Conservation (phyloP, 2,329 filamentous ascomycete genomes). For the Apiospora koreana region DNA sequence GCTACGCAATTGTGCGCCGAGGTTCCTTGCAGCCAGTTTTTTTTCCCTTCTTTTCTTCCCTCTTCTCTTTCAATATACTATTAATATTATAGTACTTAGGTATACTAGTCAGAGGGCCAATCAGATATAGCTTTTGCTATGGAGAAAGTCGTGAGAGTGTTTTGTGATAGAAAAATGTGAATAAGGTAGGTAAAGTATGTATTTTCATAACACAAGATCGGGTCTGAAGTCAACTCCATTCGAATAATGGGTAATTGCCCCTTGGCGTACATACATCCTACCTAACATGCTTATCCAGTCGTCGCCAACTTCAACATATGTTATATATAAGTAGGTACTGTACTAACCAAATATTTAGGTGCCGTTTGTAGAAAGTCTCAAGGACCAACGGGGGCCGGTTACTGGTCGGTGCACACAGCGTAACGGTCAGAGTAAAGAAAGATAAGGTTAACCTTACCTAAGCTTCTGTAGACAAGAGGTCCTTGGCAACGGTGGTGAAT, state of each 20-base stretch:
- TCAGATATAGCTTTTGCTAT: not conserved
- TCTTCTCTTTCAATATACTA: too few species aligned
- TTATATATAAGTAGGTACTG: too few species aligned
- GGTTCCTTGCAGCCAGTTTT: not conserved
- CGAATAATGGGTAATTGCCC: too few species aligned
- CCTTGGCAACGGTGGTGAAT: not conserved
- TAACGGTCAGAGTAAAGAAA: not conserved
- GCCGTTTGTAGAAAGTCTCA: not conserved
- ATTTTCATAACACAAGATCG: too few species aligned
- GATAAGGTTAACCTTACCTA: not conserved
- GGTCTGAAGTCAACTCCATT: too few species aligned
- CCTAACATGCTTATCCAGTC: too few species aligned
- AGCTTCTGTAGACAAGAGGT: not conserved
- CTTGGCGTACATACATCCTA: too few species aligned
- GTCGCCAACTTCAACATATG: too few species aligned
- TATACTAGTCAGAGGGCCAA: not conserved
- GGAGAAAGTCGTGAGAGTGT: not conserved
- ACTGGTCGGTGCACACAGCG: not conserved
- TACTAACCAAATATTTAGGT: not conserved
- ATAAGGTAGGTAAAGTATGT: too few species aligned
- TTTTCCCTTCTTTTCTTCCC: not conserved
- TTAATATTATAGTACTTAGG: too few species aligned
- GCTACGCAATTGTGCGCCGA: conserved; percentile 10
- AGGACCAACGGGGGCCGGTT: not conserved
- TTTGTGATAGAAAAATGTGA: too few species aligned